A percentile compares a stretch with the other conserved stretches of the same genome.
phyloP scores from a whole-genome alignment of 192 early-diverging fungal genomes.

The Coemansia sp. region DNA sequence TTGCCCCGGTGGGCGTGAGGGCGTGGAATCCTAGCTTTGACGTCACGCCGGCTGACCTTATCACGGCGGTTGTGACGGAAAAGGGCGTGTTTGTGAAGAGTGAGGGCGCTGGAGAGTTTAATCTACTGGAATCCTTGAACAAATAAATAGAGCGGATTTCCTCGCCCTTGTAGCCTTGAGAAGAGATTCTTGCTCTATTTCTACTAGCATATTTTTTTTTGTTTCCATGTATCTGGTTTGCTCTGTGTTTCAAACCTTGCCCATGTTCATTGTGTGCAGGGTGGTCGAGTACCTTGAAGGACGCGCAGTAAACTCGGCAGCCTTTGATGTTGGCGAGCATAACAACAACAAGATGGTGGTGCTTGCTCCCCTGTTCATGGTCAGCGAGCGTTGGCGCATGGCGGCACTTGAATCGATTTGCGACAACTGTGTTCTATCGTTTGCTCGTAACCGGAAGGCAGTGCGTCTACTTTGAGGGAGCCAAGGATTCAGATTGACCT shows the following conservation, averaged over 20 bases:
- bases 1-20: constrained; percentile 77
- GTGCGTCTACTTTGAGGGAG: neutral
- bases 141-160: neutral
- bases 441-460: too few relatives aligned
- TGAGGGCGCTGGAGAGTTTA: constrained; percentile 52
- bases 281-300: neutral
- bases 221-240: neutral
- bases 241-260: neutral
- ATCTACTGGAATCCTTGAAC: constrained; percentile 34
- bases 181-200: neutral
- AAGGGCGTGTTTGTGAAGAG: constrained; percentile 70
- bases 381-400: constrained; percentile 3
- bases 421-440: neutral
- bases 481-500: neutral
- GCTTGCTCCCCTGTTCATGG: neutral
- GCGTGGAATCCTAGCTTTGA: constrained; percentile 99
- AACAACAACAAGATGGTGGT: neutral
- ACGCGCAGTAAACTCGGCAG: neutral
- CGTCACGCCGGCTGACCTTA: constrained; percentile 82
- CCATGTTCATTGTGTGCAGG: neutral
- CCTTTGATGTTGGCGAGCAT: neutral
- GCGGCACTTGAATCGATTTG: neutral
- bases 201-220: neutral
- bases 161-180: too few relatives aligned
- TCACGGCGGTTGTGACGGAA: constrained; percentile 91